Base-by-base conservation (phyloP, 1,139 yeast genomes). In the Meyerozyma elateridarum region DNA sequence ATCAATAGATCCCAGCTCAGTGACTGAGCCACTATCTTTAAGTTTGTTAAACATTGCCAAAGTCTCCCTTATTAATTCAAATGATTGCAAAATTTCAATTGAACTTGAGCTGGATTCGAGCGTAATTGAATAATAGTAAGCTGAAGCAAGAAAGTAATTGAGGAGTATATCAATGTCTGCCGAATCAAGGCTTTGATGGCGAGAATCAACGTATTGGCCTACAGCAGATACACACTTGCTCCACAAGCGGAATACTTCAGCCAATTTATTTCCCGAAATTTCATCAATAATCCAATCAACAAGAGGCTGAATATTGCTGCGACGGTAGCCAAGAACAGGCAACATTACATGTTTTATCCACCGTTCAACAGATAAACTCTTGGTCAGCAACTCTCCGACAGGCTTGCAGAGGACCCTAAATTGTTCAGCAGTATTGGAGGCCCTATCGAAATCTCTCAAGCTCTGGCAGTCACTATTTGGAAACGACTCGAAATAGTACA, bases 71-170 rank as follows among this genome's bases (percentile, higher is more conserved):
- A 24, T 24, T 18, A 14, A n/a, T 15, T 24, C 18, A 13, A 15
- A 24, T 7, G 27, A 24, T 3, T 17, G 9, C 6, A 24, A 18
- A 14, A 24, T 24, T 17, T 17, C 27, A 17, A 24, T 24, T n/a
- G 27, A 24, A 8, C 18, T 14, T 17, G 27, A 24, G n/a, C 15
- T 24, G 18, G 27, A 24, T 5, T 24, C 27, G 18, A 24, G 15
- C 7, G 18, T 8, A 6, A 24, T 15, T n/a, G 27, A 24, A 14
- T 24, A 24, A 18, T 14, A 24, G 19, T 24, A 24, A 4, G 27
- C 15, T 6, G 8, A 4, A 8, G 27, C 27, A n/a, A 24, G 27
- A 9, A 8, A 24, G n/a, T 15, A 8, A 9, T 15, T 14, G 27
- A 24, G 27, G n/a, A 15, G 5, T 4, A 18, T 8, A 15, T 24